A percentile compares a stretch with the other conserved stretches of the same genome.
These are phyloP conservation scores for Mycogone perniciosa DNA, from an alignment of 2,329 filamentous ascomycete genomes.

Conservation along the genomic window DNA sequence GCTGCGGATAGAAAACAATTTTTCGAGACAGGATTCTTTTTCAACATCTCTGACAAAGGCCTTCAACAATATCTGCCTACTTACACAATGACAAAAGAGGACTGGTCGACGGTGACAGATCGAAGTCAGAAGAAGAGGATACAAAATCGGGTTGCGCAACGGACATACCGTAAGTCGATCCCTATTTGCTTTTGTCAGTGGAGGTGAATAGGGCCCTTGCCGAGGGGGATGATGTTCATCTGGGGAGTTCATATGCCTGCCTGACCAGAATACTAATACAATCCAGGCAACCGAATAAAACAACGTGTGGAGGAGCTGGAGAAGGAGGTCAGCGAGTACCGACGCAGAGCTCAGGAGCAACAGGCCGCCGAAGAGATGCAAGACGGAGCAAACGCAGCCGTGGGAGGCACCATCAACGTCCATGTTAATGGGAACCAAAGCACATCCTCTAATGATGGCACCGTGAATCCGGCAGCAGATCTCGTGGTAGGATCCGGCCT, in stretches of 20 bases:
- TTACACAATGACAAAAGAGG: conserved; percentile 2
- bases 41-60: no score
- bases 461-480: no score
- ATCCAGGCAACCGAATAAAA: conserved; percentile 9
- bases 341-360: conserved; percentile 6
- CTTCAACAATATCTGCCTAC: no score
- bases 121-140: conserved; percentile 10
- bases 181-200: neutral
- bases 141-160: conserved; percentile 7
- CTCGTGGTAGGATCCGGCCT: no score
- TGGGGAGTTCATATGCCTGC: neutral
- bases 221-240: no score
- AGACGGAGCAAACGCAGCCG: neutral
- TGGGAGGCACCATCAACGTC: no score
- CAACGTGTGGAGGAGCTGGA: conserved; percentile 8
- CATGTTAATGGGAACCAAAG: no score
- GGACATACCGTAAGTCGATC: conserved; percentile 7
- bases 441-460: no score
- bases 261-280: neutral
- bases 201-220: neutral
- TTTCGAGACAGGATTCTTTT: no score
- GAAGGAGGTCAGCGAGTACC: conserved; percentile 9
- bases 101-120: conserved; percentile 5
- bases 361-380: neutral
- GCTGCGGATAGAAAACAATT: no score